These are phyloP conservation scores for Tilletiopsis washingtonensis DNA, from an alignment of 1,284 basidiomycete species.

Conservation along the genomic window DNA sequence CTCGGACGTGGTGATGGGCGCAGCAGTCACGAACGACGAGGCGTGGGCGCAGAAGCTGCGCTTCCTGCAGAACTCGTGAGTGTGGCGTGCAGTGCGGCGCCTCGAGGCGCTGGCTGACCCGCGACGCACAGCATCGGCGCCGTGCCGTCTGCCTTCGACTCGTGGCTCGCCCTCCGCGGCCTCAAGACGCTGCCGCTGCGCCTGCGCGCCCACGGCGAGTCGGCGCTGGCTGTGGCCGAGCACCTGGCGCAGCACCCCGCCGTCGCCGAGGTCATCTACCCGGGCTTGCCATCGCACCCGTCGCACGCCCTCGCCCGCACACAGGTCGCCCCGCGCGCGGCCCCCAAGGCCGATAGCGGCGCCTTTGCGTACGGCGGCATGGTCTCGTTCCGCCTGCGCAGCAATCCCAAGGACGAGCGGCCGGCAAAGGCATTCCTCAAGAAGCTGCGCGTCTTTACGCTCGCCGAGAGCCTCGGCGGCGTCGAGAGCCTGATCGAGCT, in stretches of 20 bases:
- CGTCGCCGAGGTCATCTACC: constrained; percentile 76
- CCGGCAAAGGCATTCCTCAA: constrained; percentile 66
- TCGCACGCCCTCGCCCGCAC: constrained; percentile 26
- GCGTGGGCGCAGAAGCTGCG: constrained; percentile 46
- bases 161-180: constrained; percentile 82
- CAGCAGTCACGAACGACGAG: constrained; percentile 30
- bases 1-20: constrained; percentile 56
- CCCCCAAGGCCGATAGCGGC: constrained; percentile 6
- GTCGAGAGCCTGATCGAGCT: constrained; percentile 80
- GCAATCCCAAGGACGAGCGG: constrained; percentile 21
- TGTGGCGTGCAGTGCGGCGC: too few species aligned
- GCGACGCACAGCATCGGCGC: too few species aligned
- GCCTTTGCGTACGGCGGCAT: constrained; percentile 49
- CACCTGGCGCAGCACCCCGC: constrained; percentile 55
- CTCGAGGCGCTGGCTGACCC: too few species aligned
- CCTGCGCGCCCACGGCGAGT: constrained; percentile 77
- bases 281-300: constrained; percentile 54
- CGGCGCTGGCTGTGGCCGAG: constrained; percentile 68
- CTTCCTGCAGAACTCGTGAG: constrained; percentile 92
- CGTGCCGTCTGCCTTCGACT: constrained; percentile 79
- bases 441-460: constrained; percentile 63
- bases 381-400: constrained; percentile 50
- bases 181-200: constrained; percentile 63
- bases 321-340: constrained; percentile 33
- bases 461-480: constrained; percentile 84